Evolutionary conservation across 345 rosid species (phyloP), one percentile per base, ranked within the genome.

Genomic region (Rhizophora mangle): DNA sequence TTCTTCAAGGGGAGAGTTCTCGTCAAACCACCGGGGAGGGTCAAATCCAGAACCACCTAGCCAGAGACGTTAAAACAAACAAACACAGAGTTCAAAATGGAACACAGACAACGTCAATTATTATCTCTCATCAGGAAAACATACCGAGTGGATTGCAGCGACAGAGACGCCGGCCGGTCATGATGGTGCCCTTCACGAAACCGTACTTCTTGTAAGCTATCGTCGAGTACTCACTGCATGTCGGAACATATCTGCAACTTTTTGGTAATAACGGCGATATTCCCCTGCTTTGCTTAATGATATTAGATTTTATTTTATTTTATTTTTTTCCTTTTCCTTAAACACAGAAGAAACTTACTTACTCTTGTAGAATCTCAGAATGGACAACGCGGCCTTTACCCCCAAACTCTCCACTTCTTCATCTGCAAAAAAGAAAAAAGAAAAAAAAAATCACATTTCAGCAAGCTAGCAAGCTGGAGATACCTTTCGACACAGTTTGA

Each of bases 151-250:
- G 97, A 77, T 93, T 91, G 81, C 97, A 93, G 59, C 98, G 94
- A 72, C 98, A 91, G 65, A 91, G 80, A 69, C 97, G 95, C 92
- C 92, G 89, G 51, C 85, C 77, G 3, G 95, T 91, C 70, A 94
- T 81, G 75, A 83, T 58, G 10, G 90, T 82, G 62, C 97, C 97
- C 77, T 88, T 89, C 26, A 72, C 75, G 69, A 86, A 66, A 64
- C 98, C 98, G 68, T 93, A 93, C 65, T 78, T 93, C 89, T 89
- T 89, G 79, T 91, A 94, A 77, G 97, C 98, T 82, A 82, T 84
- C 97, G 86, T 91, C 16, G 97, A 93, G 67, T 91, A 91, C 82
- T 89, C 97, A 15, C 98, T 89, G 65, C 98, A 93, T 5, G 97
- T 87, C 2, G 97, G 98, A 27, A 89, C 81, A 54, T 87, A 90